phyloP scores from a whole-genome alignment of 2,329 filamentous ascomycete species.

The Claviceps humidiphila region DNA sequence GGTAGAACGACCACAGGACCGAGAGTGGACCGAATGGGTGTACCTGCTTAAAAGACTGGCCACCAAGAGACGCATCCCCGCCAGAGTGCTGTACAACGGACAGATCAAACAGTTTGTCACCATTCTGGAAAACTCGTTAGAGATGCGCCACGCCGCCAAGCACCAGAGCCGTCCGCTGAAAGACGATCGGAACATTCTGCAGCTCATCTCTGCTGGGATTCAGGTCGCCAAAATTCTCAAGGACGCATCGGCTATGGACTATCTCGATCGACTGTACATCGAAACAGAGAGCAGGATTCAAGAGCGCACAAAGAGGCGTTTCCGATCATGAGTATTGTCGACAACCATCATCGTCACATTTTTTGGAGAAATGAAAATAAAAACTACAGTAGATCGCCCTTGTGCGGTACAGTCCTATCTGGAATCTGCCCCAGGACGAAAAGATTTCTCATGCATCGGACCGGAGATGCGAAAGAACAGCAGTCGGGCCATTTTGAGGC shows the following conservation, averaged over 20 bases:
- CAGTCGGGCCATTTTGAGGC: neutral
- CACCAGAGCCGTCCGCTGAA: constrained; percentile 73
- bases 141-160: constrained; percentile 76
- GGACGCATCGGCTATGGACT: constrained; percentile 72
- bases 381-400: neutral
- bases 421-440: neutral
- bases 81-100: constrained; percentile 71
- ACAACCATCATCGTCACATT: constrained; percentile 9
- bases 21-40: constrained; percentile 88
- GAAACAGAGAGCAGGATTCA: constrained; percentile 69
- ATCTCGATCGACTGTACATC: constrained; percentile 68
- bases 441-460: neutral
- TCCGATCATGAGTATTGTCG: constrained; percentile 14
- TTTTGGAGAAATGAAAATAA: neutral
- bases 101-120: constrained; percentile 89
- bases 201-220: constrained; percentile 74
- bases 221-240: constrained; percentile 81
- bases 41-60: constrained; percentile 75
- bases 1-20: constrained; percentile 58
- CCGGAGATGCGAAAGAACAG: neutral
- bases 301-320: constrained; percentile 37
- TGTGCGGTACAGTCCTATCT: neutral
- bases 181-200: constrained; percentile 78
- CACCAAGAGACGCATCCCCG: constrained; percentile 74
- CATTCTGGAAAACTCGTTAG: constrained; percentile 74